Percentiles rank a stretch among this genome's conserved stretches.
Conservation (phyloP, 306 rosid genomes). For the Citrullus mucosospermus region DNA sequence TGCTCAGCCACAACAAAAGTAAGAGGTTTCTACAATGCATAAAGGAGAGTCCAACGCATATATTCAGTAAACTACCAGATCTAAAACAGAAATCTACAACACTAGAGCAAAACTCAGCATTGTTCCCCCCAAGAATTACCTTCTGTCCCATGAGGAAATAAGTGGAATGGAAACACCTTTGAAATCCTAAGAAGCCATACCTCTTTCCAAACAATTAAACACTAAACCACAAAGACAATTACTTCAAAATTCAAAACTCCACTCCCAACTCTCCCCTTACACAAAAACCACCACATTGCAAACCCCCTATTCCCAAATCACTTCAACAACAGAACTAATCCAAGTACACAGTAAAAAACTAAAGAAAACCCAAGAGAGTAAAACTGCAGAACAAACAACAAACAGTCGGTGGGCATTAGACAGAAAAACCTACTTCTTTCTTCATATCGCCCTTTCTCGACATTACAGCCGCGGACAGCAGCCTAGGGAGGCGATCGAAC, state of each 20-base stretch:
- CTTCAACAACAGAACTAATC: neutral
- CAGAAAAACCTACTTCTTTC: conserved; percentile 40
- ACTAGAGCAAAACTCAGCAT: neutral
- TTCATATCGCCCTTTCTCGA: conserved; percentile 58
- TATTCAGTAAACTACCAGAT: neutral
- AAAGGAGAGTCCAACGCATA: neutral
- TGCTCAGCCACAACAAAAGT: neutral
- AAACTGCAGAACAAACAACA: neutral
- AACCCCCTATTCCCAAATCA: neutral
- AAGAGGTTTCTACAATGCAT: neutral
- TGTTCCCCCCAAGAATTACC: neutral
- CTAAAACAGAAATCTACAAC: neutral
- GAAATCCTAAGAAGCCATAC: neutral
- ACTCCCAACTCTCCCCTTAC: neutral
- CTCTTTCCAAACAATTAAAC: neutral
- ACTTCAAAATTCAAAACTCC: neutral
- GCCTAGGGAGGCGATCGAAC: conserved; percentile 87
- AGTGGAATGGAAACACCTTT: neutral
- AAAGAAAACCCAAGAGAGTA: neutral
- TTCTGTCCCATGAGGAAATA: neutral
- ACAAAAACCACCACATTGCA: neutral
- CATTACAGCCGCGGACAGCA: conserved; percentile 73
- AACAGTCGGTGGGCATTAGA: neutral
- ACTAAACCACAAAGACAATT: neutral
- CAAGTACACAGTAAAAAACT: neutral